These are phyloP conservation scores for Calonectria fujianensis DNA, from an alignment of 2,329 filamentous ascomycete genomes.

Conservation along the genomic window DNA sequence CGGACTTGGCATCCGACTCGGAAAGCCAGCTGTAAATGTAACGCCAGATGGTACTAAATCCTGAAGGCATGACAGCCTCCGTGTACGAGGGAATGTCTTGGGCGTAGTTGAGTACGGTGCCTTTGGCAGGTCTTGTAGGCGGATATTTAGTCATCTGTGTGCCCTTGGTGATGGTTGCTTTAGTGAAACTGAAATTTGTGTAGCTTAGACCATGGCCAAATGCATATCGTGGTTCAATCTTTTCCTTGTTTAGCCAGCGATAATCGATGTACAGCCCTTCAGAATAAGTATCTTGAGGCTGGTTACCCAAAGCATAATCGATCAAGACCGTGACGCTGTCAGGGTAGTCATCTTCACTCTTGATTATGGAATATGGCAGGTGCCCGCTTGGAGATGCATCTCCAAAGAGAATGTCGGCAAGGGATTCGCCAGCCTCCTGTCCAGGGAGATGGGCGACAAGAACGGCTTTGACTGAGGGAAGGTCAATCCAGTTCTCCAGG, in stretches of 20 bases:
- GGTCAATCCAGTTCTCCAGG: slow-evolving; percentile 86
- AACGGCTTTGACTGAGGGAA: slow-evolving; percentile 85
- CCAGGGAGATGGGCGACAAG: slow-evolving; percentile 90
- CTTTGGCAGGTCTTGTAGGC: slow-evolving; percentile 58
- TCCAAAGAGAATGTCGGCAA: slow-evolving; percentile 87
- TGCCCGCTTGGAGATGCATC: slow-evolving; percentile 85
- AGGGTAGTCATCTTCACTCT: slow-evolving; percentile 82
- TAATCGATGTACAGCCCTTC: slow-evolving; percentile 94
- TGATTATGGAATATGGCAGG: slow-evolving; percentile 91
- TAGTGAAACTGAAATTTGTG: slow-evolving; percentile 79
- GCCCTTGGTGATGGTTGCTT: slow-evolving; percentile 68
- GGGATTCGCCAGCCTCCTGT: slow-evolving; percentile 88
- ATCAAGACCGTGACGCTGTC: slow-evolving; percentile 65
- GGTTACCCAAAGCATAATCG: slow-evolving; percentile 72
- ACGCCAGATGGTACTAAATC: slow-evolving; percentile 76
- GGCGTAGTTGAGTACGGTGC: slow-evolving; percentile 68
- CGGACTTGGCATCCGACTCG: slow-evolving; percentile 62
- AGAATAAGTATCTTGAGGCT: slow-evolving; percentile 88
- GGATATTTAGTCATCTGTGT: slow-evolving; percentile 65
- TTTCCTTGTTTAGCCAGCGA: slow-evolving; percentile 87
- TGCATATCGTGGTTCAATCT: slow-evolving; percentile 85
- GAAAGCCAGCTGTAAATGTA: slow-evolving; percentile 83
- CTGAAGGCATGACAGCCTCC: slow-evolving; percentile 75
- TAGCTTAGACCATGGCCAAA: slow-evolving; percentile 93
- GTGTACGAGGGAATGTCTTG: slow-evolving; percentile 70